Conservation (phyloP, 371 early-diverging fungal species). For the Mortierella polycephala region DNA sequence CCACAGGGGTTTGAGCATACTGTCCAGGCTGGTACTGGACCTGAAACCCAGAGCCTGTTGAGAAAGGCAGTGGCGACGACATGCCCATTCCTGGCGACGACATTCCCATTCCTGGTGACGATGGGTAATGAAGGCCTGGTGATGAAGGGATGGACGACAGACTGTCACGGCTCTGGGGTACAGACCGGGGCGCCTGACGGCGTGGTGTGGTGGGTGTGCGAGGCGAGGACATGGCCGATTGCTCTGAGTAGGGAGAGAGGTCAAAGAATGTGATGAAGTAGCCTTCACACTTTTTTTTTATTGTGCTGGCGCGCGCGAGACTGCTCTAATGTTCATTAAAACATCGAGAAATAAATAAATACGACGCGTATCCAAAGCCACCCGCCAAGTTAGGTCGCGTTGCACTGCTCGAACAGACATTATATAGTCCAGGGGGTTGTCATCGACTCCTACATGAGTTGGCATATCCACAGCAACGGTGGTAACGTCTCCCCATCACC, state of each 20-base stretch:
- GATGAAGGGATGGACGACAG: constrained; percentile 49
- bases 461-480: no score
- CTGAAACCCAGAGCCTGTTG: constrained; percentile 37
- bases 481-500: no score
- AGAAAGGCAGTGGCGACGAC: constrained; percentile 45
- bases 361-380: no score
- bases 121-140: constrained; percentile 45
- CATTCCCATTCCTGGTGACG: constrained; percentile 28
- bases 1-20: constrained; percentile 22
- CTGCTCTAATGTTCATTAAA: no score
- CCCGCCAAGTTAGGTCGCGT: no score
- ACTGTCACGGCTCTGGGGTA: constrained; percentile 20
- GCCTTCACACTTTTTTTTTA: no score
- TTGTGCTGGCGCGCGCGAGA: no score
- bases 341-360: no score
- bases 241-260: not conserved
- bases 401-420: no score
- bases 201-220: constrained; percentile 44
- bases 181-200: constrained; percentile 10
- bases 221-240: constrained; percentile 23
- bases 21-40: constrained; percentile 41
- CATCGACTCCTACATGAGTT: no score
- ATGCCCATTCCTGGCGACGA: constrained; percentile 32
- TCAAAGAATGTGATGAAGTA: no score
- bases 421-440: no score